Evolutionary conservation across 2,329 filamentous ascomycete species (phyloP).

Genomic region (Thelonectria discophora): DNA sequence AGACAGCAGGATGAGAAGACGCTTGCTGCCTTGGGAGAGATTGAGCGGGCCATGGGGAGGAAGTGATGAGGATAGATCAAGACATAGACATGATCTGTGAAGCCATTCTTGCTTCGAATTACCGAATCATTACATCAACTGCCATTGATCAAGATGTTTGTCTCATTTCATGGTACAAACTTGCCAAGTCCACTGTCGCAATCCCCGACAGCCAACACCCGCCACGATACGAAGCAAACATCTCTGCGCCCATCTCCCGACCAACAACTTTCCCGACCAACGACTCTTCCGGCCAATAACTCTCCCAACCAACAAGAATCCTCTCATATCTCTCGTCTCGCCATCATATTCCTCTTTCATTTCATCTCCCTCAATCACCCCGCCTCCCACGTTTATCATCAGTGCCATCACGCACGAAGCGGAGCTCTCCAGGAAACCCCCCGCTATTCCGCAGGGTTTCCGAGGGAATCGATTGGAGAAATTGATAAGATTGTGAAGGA

Average conservation of each 20-base stretch:
- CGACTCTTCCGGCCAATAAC: too few species aligned
- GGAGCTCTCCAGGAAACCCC: not conserved
- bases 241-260: not conserved
- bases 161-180: too few species aligned
- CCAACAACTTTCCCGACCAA: too few species aligned
- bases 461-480: not conserved
- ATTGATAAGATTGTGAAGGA: not conserved
- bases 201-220: too few species aligned
- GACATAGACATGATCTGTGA: not conserved
- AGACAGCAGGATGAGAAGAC: slow-evolving; percentile 46
- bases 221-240: not conserved
- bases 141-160: too few species aligned
- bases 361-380: not conserved
- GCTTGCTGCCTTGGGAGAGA: slow-evolving; percentile 38
- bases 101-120: too few species aligned
- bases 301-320: not conserved
- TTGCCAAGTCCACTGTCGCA: too few species aligned
- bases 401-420: not conserved
- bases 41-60: slow-evolving; percentile 39
- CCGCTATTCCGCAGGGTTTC: not conserved
- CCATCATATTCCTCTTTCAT: not conserved
- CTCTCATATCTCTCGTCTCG: not conserved
- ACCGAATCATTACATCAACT: too few species aligned
- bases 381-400: not conserved
- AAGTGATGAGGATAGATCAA: slow-evolving; percentile 9